These are phyloP conservation scores for Brassica carinata DNA, from an alignment of 345 rosid species.

Conservation along the genomic window DNA sequence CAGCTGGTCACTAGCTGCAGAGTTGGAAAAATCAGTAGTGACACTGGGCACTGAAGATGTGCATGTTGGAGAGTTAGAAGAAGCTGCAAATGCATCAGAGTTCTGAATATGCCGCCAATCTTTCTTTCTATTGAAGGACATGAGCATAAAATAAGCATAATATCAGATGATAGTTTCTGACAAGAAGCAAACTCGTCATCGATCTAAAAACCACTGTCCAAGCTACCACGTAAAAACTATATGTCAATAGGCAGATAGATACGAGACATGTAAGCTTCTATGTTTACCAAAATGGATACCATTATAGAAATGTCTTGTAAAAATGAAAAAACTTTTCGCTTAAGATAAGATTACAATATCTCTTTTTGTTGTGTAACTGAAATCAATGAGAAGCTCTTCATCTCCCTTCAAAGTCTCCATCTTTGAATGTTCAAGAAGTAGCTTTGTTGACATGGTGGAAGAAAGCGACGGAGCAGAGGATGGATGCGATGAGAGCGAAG, in stretches of 20 bases:
- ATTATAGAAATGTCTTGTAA: background rate
- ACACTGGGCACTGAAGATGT: background rate
- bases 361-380: no score
- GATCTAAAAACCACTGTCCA: background rate
- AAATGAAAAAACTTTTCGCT: no score
- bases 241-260: background rate
- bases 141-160: background rate
- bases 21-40: background rate
- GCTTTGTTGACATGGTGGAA: conserved; percentile 57
- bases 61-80: background rate
- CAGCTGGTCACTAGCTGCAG: conserved; percentile 6
- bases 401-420: no score
- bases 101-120: background rate
- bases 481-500: conserved; percentile 64
- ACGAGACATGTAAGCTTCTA: background rate
- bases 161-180: background rate
- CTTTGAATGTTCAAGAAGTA: conserved; percentile 34
- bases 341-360: no score
- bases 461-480: conserved; percentile 86
- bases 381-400: no score
- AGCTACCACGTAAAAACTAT: conserved; percentile 1
- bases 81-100: conserved; percentile 7
- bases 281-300: background rate
- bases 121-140: background rate
- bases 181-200: background rate